Evolutionary conservation across 2,329 filamentous ascomycete genomes (phyloP).

Genomic region (Epichloe bromicola): DNA sequence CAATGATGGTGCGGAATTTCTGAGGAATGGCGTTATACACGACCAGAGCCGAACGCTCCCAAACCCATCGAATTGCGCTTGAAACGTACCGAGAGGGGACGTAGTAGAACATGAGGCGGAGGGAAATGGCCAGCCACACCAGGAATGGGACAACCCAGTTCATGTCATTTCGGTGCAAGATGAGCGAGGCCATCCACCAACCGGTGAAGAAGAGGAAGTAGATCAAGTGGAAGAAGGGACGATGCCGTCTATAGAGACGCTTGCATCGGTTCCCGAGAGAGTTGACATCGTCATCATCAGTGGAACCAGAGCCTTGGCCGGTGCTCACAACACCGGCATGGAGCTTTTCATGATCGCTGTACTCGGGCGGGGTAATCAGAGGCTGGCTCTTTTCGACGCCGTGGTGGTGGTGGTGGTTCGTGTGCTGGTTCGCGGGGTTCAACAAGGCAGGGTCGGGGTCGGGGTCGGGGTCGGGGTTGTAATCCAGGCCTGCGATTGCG

Average conservation of each 20-base stretch:
- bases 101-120: conserved; percentile 64
- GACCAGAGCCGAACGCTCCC: conserved; percentile 50
- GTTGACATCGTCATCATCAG: conserved; percentile 6
- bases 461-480: conserved; percentile 13
- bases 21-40: conserved; percentile 51
- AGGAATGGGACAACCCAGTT: conserved; percentile 82
- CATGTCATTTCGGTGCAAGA: conserved; percentile 57
- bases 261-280: conserved; percentile 13
- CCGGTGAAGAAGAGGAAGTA: conserved; percentile 32
- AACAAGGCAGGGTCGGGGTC: conserved; percentile 21
- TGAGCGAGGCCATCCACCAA: conserved; percentile 67
- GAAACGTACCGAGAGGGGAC: conserved; percentile 56
- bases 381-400: conserved; percentile 13
- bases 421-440: conserved; percentile 20
- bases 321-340: conserved; percentile 19
- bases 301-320: conserved; percentile 13
- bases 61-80: conserved; percentile 52
- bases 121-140: conserved; percentile 60
- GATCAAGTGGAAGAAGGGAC: conserved; percentile 33
- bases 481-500: conserved; percentile 9
- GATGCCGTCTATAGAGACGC: conserved; percentile 30
- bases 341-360: conserved; percentile 27
- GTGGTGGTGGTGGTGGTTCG: conserved; percentile 8
- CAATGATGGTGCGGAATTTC: conserved; percentile 49
- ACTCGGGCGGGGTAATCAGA: conserved; percentile 20